phyloP scores from a whole-genome alignment of 495 filamentous ascomycete species.

The Tuber melanosporum region DNA sequence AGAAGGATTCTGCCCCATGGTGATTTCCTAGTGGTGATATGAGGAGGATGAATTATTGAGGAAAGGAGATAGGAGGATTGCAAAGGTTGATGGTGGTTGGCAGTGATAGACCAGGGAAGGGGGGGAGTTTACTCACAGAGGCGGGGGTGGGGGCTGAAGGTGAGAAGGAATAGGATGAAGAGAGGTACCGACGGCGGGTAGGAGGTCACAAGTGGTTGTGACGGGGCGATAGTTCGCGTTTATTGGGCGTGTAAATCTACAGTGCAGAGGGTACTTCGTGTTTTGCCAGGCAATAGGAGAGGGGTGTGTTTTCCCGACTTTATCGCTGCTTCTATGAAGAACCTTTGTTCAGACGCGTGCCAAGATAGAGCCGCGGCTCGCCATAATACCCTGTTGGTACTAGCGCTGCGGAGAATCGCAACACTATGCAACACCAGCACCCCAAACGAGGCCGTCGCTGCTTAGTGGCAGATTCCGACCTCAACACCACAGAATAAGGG shows the following conservation, averaged over 20 bases:
- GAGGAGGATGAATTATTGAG: neutral
- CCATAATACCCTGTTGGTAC: slow-evolving; percentile 9
- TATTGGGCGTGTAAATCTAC: slow-evolving; percentile 1
- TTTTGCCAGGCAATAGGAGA: neutral
- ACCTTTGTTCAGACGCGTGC: slow-evolving; percentile 6
- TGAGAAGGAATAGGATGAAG: slow-evolving; percentile 13
- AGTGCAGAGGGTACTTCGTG: neutral
- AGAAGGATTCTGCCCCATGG: slow-evolving; percentile 75
- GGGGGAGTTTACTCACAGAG: slow-evolving; percentile 5
- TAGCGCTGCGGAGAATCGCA: slow-evolving; percentile 20
- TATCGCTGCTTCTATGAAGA: neutral
- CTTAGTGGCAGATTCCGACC: slow-evolving; percentile 40
- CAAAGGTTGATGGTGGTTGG: slow-evolving; percentile 21
- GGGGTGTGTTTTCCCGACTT: neutral
- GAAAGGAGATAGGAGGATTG: slow-evolving; percentile 10
- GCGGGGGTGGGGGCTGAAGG: neutral
- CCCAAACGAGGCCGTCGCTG: slow-evolving; percentile 36
- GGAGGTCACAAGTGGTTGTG: slow-evolving; percentile 1
- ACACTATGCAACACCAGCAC: slow-evolving; percentile 33
- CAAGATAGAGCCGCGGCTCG: slow-evolving; percentile 10
- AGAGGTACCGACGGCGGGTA: neutral
- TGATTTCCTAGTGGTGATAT: slow-evolving; percentile 38
- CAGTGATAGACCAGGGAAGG: slow-evolving; percentile 18
- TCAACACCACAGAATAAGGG: slow-evolving; percentile 39
- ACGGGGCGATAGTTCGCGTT: neutral